phyloP scores from a whole-genome alignment of 768 basidiomycete genomes.

The Coprinopsis marcescibilis region DNA sequence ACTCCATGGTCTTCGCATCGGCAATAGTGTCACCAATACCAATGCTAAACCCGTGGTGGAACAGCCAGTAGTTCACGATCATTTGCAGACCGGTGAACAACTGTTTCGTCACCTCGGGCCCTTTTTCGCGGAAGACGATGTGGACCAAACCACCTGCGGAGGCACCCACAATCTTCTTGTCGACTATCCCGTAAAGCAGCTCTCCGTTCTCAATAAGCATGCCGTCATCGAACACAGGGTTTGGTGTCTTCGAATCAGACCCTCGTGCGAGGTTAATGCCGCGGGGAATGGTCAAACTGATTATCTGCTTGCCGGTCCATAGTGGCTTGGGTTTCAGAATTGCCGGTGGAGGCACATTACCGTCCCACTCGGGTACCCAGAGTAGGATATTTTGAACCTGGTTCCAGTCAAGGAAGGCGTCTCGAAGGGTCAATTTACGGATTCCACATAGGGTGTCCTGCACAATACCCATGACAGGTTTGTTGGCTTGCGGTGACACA shows the following conservation, averaged over 20 bases:
- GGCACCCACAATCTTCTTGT: slow-evolving; percentile 99
- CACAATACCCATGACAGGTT: slow-evolving; percentile 99
- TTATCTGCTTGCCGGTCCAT: slow-evolving; percentile 97
- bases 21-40: slow-evolving; percentile 99
- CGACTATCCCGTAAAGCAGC: slow-evolving; percentile 89
- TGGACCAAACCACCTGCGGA: slow-evolving; percentile 93
- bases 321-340: slow-evolving; percentile 95
- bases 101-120: slow-evolving; percentile 82
- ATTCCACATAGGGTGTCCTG: slow-evolving; percentile 98
- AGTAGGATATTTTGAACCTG: slow-evolving; percentile 95
- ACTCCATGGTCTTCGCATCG: slow-evolving; percentile 80
- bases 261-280: slow-evolving; percentile 90
- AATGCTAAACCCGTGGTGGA: slow-evolving; percentile 98
- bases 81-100: slow-evolving; percentile 92
- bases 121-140: slow-evolving; percentile 96
- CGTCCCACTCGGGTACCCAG: slow-evolving; percentile 99
- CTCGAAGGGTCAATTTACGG: slow-evolving; percentile 94
- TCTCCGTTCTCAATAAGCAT: slow-evolving; percentile 97
- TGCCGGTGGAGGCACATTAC: slow-evolving; percentile 83
- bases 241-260: slow-evolving; percentile 71
- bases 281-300: slow-evolving; percentile 86
- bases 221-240: slow-evolving; percentile 88
- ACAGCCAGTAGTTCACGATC: slow-evolving; percentile 97
- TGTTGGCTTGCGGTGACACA: slow-evolving; percentile 98
- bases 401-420: slow-evolving; percentile 93